Evolutionary conservation across 257 asterid species (phyloP).

Genomic region (Ilex aquifolium): DNA sequence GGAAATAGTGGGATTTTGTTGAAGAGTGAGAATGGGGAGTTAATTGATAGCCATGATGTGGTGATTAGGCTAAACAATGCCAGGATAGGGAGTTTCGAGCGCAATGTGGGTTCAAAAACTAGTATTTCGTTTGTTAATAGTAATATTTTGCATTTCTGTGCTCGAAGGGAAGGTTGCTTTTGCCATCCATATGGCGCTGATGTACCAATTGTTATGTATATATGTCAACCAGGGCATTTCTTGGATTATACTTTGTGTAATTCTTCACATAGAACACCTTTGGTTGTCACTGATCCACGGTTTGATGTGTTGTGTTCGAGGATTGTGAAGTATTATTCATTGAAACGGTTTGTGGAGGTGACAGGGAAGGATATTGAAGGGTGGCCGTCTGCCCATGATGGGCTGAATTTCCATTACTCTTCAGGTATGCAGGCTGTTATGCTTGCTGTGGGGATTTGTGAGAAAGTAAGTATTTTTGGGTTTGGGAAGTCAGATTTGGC

Average conservation of each 20-base stretch:
- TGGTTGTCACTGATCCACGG: slow-evolving; percentile 64
- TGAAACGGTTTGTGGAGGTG: slow-evolving; percentile 46
- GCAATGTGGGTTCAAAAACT: slow-evolving; percentile 66
- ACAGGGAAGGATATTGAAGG: slow-evolving; percentile 44
- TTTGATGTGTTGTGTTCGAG: slow-evolving; percentile 70
- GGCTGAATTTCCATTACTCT: slow-evolving; percentile 75
- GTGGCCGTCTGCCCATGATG: slow-evolving; percentile 76
- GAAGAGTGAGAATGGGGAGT: slow-evolving; percentile 42
- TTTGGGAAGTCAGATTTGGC: slow-evolving; percentile 65
- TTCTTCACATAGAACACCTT: slow-evolving; percentile 61
- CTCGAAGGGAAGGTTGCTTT: slow-evolving; percentile 66
- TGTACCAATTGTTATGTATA: slow-evolving; percentile 71
- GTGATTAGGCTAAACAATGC: slow-evolving; percentile 92
- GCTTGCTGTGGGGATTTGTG: slow-evolving; percentile 85
- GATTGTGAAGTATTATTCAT: slow-evolving; percentile 77
- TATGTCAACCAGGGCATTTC: slow-evolving; percentile 90
- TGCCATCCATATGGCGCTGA: slow-evolving; percentile 85
- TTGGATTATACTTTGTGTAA: slow-evolving; percentile 74
- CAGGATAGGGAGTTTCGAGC: slow-evolving; percentile 46
- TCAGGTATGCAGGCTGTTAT: slow-evolving; percentile 95
- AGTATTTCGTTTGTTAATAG: slow-evolving; percentile 82
- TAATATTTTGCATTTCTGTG: slow-evolving; percentile 75
- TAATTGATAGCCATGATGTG: slow-evolving; percentile 67
- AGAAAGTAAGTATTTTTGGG: slow-evolving; percentile 74
- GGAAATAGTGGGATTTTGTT: slow-evolving; percentile 91